A percentile compares a stretch with the other conserved stretches of the same genome.
These are phyloP conservation scores for Nicotiana tabacum DNA, from an alignment of 257 asterid species.

Conservation along the genomic window DNA sequence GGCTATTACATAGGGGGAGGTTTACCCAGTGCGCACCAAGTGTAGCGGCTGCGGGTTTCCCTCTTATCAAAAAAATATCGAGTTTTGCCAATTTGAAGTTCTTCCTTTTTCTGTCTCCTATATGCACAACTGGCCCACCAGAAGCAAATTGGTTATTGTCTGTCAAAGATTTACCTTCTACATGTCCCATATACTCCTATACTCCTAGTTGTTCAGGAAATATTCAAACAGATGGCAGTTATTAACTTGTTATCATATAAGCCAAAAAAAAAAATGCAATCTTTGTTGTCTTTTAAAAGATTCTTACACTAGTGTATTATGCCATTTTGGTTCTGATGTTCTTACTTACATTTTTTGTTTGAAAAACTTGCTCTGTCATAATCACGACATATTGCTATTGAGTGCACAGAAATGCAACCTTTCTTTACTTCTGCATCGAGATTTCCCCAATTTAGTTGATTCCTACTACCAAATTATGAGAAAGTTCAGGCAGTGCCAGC, in stretches of 20 bases:
- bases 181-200: neutral
- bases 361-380: neutral
- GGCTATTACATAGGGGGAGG: too few species aligned
- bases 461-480: neutral
- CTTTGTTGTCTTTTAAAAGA: neutral
- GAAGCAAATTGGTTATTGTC: neutral
- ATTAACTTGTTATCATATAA: too few species aligned
- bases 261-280: neutral
- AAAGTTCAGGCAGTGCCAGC: neutral
- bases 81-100: neutral
- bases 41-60: too few species aligned
- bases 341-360: neutral
- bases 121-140: neutral
- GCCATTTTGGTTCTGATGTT: neutral
- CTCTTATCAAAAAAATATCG: neutral
- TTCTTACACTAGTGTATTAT: neutral
- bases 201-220: neutral
- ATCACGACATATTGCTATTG: neutral
- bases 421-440: neutral
- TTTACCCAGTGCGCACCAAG: too few species aligned
- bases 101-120: neutral
- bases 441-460: neutral
- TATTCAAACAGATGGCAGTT: neutral
- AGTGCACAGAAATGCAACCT: neutral
- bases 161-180: neutral